A percentile compares a stretch with the other conserved stretches of the same genome.
Conservation (phyloP, 2,329 filamentous ascomycete species). For the Talaromyces pinophilus region DNA sequence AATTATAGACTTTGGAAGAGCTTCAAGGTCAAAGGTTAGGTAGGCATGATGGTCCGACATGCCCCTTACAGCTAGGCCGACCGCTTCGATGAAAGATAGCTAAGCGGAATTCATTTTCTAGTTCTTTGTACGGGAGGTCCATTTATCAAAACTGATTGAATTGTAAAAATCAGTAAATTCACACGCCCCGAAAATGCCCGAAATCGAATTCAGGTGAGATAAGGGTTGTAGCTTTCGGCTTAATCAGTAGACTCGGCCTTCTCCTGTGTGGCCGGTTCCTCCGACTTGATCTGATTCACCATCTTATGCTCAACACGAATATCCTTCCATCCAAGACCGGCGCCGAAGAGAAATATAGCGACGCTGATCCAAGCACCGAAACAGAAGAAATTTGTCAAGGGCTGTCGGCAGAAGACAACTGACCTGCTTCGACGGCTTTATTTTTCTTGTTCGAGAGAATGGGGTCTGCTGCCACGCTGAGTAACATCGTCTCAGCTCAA, state of each 20-base stretch:
- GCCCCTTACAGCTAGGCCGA: too few relatives aligned
- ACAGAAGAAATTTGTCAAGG: not conserved
- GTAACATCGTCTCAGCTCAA: not conserved
- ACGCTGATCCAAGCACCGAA: not conserved
- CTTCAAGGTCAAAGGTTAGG: not conserved
- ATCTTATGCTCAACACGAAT: not conserved
- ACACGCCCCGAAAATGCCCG: too few relatives aligned
- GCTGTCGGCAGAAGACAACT: not conserved
- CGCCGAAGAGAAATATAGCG: not conserved
- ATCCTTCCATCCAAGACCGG: not conserved
- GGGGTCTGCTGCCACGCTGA: not conserved
- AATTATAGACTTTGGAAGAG: not conserved
- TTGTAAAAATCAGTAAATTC: too few relatives aligned
- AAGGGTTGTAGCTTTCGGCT: too few relatives aligned
- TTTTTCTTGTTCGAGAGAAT: not conserved
- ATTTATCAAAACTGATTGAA: too few relatives aligned
- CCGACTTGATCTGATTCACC: not conserved
- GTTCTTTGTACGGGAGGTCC: too few relatives aligned
- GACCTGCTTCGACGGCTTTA: not conserved
- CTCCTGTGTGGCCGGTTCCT: not conserved
- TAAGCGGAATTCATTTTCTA: too few relatives aligned
- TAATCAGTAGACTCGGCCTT: not conserved
- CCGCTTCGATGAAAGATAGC: too few relatives aligned
- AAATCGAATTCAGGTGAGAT: too few relatives aligned
- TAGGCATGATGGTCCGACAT: too few relatives aligned